Evolutionary conservation across 805 yeast genomes (phyloP).

Genomic region (Pichia gijzeniarum): DNA sequence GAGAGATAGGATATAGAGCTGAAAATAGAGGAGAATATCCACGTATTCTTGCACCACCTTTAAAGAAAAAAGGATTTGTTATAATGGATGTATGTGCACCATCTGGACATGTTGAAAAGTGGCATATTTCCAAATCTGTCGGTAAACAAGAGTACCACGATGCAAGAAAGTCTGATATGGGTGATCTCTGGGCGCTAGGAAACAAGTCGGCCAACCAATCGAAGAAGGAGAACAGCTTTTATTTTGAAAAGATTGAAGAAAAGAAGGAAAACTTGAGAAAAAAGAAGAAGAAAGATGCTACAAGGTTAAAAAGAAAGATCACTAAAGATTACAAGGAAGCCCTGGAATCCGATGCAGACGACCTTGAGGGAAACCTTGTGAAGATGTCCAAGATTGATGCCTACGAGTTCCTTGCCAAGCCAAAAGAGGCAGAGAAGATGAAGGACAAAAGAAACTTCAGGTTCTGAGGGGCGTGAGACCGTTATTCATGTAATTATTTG

Average conservation of each 20-base stretch:
- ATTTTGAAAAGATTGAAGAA: constrained; percentile 28
- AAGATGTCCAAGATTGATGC: constrained; percentile 25
- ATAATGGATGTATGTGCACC: constrained; percentile 72
- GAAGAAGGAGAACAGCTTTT: constrained; percentile 29
- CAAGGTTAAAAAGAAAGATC: constrained; percentile 21
- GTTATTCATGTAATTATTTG: too few species aligned
- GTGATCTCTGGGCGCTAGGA: constrained; percentile 82
- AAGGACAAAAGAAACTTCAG: constrained; percentile 18
- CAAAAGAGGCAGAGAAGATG: constrained; percentile 23
- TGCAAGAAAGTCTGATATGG: constrained; percentile 77
- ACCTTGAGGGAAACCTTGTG: constrained; percentile 18
- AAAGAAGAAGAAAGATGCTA: constrained; percentile 22
- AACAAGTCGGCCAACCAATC: constrained; percentile 46
- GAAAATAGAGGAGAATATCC: constrained; percentile 48
- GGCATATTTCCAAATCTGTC: constrained; percentile 78
- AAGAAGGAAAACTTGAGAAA: constrained; percentile 28
- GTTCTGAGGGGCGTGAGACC: constrained; percentile 2
- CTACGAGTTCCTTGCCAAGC: constrained; percentile 22
- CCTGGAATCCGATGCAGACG: constrained; percentile 19
- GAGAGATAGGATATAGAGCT: constrained; percentile 26
- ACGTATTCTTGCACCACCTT: constrained; percentile 63
- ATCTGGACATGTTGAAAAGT: constrained; percentile 73
- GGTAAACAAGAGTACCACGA: constrained; percentile 78
- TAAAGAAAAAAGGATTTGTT: constrained; percentile 78
- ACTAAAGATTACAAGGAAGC: constrained; percentile 22